phyloP scores from a whole-genome alignment of 352 stramenopile genomes.

The Phytophthora aleatoria region DNA sequence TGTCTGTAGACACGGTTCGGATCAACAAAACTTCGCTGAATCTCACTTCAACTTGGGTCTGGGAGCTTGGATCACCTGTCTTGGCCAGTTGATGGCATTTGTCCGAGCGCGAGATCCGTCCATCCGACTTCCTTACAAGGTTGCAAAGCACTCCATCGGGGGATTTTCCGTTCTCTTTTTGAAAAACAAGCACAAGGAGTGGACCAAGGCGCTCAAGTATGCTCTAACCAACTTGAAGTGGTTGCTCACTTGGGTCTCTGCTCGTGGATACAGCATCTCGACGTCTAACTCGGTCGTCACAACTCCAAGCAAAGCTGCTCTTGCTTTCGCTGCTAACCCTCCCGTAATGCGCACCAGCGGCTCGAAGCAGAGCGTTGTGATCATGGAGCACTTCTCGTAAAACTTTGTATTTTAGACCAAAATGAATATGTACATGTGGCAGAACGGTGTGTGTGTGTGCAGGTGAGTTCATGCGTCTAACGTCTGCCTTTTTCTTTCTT shows the following conservation, averaged over 20 bases:
- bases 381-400: constrained; percentile 44
- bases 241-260: constrained; percentile 72
- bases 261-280: constrained; percentile 37
- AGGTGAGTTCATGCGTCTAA: constrained; percentile 32
- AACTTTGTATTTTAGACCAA: constrained; percentile 35
- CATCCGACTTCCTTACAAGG: constrained; percentile 81
- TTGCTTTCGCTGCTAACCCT: constrained; percentile 20
- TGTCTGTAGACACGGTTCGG: constrained; percentile 70
- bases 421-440: constrained; percentile 49
- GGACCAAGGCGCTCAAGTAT: constrained; percentile 88
- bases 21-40: constrained; percentile 84
- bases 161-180: constrained; percentile 74
- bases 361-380: constrained; percentile 28
- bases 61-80: constrained; percentile 77
- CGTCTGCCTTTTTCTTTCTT: constrained; percentile 28
- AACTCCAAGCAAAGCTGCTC: constrained; percentile 21
- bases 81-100: constrained; percentile 68
- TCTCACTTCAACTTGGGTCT: constrained; percentile 88
- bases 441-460: constrained; percentile 9
- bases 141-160: constrained; percentile 73
- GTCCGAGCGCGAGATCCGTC: constrained; percentile 60
- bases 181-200: constrained; percentile 84
- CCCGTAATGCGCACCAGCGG: constrained; percentile 17
- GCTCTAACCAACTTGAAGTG: constrained; percentile 87
- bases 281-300: constrained; percentile 6